Evolutionary conservation across 108 stramenopile species (phyloP).

Genomic region (Discostella stelligeroides): DNA sequence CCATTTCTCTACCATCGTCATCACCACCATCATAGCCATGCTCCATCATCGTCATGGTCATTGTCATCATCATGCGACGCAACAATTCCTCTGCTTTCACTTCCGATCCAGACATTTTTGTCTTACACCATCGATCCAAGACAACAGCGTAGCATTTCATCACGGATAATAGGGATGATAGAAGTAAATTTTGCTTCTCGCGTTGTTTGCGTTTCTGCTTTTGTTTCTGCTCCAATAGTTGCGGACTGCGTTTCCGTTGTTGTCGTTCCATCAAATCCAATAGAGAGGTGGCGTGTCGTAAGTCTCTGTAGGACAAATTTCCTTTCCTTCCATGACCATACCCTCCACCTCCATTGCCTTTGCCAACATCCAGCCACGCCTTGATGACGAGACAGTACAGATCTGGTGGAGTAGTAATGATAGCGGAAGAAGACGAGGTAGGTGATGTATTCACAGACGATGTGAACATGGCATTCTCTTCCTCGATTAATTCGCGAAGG

Average conservation of each 20-base stretch:
- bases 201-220: too few species aligned
- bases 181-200: too few species aligned
- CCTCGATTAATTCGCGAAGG: constrained; percentile 30
- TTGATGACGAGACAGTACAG: constrained; percentile 35
- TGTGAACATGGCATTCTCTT: constrained; percentile 1
- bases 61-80: constrained; percentile 13
- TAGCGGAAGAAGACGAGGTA: background rate
- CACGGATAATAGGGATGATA: too few species aligned
- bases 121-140: constrained; percentile 35
- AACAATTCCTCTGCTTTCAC: constrained; percentile 30
- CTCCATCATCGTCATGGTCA: background rate
- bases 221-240: background rate
- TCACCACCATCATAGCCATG: background rate
- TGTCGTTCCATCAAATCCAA: constrained; percentile 32
- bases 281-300: constrained; percentile 25
- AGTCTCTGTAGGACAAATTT: background rate
- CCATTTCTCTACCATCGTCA: background rate
- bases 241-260: background rate
- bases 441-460: background rate
- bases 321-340: constrained; percentile 6
- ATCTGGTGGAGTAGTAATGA: constrained; percentile 13
- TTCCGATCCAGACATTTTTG: constrained; percentile 22
- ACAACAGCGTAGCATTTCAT: constrained; percentile 26
- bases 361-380: constrained; percentile 25
- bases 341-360: background rate